These are phyloP conservation scores for Tricholoma sp. DNA, from an alignment of 768 basidiomycete species.

Conservation along the genomic window DNA sequence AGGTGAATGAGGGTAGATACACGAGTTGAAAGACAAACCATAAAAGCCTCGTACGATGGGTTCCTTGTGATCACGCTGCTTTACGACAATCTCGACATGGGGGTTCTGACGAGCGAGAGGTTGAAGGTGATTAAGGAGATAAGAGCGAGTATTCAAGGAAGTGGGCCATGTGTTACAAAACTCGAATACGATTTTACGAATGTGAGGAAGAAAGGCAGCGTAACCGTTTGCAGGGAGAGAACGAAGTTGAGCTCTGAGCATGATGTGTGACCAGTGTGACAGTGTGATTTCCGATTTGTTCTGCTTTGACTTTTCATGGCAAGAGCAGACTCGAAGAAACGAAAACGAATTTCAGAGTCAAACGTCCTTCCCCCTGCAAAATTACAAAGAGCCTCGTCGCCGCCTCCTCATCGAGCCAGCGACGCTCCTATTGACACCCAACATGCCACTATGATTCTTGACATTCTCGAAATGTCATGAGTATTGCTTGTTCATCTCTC, in stretches of 20 bases:
- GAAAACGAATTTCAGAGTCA: slow-evolving; percentile 52
- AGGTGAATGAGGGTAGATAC: slow-evolving; percentile 6
- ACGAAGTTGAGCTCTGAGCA: slow-evolving; percentile 42
- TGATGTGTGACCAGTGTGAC: slow-evolving; percentile 13
- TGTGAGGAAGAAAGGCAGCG: slow-evolving; percentile 63
- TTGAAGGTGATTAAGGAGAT: slow-evolving; percentile 58
- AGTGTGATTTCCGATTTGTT: too few species aligned
- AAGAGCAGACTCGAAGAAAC: slow-evolving; percentile 42
- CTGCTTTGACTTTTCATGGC: too few species aligned
- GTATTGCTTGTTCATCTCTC: slow-evolving; percentile 13
- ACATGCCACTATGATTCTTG: slow-evolving; percentile 52
- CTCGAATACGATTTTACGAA: slow-evolving; percentile 86
- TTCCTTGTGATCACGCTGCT: slow-evolving; percentile 67
- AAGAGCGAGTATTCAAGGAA: slow-evolving; percentile 66
- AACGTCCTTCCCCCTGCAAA: slow-evolving; percentile 39
- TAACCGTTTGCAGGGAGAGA: slow-evolving; percentile 74
- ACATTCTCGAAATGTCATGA: slow-evolving; percentile 60
- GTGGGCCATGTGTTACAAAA: slow-evolving; percentile 83
- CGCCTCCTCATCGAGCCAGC: not conserved
- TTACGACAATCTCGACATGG: slow-evolving; percentile 81
- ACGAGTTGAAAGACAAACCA: slow-evolving; percentile 37
- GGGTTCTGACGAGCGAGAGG: slow-evolving; percentile 67
- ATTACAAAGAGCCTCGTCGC: slow-evolving; percentile 31
- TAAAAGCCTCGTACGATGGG: slow-evolving; percentile 85
- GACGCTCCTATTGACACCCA: slow-evolving; percentile 3